These are phyloP conservation scores for Phytopythium helicoides DNA, from an alignment of 352 stramenopile genomes.

Conservation along the genomic window DNA sequence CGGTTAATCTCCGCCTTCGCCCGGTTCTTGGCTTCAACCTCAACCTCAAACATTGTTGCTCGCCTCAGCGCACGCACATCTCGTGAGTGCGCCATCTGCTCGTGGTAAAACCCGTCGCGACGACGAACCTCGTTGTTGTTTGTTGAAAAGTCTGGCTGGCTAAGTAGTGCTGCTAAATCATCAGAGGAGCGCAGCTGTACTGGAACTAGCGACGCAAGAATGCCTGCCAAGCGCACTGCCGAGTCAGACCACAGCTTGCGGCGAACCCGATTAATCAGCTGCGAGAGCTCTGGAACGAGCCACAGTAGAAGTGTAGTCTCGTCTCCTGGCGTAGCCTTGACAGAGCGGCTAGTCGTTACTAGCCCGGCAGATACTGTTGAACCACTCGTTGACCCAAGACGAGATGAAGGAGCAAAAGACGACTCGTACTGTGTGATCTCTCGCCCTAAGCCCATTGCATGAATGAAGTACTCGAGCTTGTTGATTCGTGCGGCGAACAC, in stretches of 20 bases:
- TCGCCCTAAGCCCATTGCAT: conserved; percentile 70
- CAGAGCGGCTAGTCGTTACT: conserved; percentile 48
- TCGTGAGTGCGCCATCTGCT: conserved; percentile 77
- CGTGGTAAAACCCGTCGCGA: conserved; percentile 80
- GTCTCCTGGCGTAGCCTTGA: conserved; percentile 66
- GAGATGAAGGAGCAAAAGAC: conserved; percentile 54
- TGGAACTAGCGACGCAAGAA: conserved; percentile 60
- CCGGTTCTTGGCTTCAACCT: conserved; percentile 61
- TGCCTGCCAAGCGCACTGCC: conserved; percentile 62
- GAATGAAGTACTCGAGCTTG: conserved; percentile 86
- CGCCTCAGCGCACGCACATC: conserved; percentile 64
- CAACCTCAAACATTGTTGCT: conserved; percentile 45
- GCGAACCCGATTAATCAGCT: conserved; percentile 62
- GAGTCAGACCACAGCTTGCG: conserved; percentile 72
- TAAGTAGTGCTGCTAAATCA: conserved; percentile 52
- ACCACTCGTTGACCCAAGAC: conserved; percentile 32
- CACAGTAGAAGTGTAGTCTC: conserved; percentile 77
- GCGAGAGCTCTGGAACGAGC: conserved; percentile 70
- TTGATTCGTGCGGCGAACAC: conserved; percentile 77
- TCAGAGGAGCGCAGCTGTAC: conserved; percentile 67
- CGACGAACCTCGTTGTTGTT: conserved; percentile 79
- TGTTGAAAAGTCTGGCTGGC: conserved; percentile 50
- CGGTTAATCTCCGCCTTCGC: conserved; percentile 63
- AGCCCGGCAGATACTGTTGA: conserved; percentile 38
- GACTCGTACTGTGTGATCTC: conserved; percentile 73